phyloP scores from a whole-genome alignment of 2,329 filamentous ascomycete genomes.

The Lachnellula subtilissima region DNA sequence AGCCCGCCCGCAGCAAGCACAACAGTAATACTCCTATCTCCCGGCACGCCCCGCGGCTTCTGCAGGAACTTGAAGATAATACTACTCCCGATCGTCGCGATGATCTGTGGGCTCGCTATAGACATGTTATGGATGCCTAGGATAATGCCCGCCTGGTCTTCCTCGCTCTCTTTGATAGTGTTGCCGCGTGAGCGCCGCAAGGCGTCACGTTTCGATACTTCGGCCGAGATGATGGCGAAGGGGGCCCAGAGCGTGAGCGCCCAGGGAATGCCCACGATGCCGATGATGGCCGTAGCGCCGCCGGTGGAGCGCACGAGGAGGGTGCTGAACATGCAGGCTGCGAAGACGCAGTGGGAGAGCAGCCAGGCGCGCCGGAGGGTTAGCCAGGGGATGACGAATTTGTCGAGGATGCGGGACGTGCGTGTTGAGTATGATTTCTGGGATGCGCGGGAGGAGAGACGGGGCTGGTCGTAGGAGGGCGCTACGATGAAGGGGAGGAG shows the following conservation, averaged over 20 bases:
- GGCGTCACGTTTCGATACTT: conserved; percentile 79
- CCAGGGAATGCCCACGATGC: conserved; percentile 84
- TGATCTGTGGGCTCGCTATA: conserved; percentile 84
- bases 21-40: conserved; percentile 82
- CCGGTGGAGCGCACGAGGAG: conserved; percentile 69
- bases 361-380: conserved; percentile 89
- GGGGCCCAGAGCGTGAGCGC: conserved; percentile 91
- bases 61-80: conserved; percentile 81
- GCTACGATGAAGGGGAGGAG: conserved; percentile 81
- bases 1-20: conserved; percentile 80
- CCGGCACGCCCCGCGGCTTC: conserved; percentile 78
- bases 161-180: conserved; percentile 6
- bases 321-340: conserved; percentile 75
- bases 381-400: conserved; percentile 72
- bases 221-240: conserved; percentile 89
- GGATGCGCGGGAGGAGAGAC: conserved; percentile 20
- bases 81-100: conserved; percentile 80
- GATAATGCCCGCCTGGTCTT: conserved; percentile 57
- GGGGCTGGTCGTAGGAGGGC: conserved; percentile 59
- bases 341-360: conserved; percentile 77
- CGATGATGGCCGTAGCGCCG: conserved; percentile 72
- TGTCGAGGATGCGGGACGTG: conserved; percentile 43
- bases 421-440: conserved; percentile 27
- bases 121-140: conserved; percentile 95
- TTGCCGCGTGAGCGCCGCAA: conserved; percentile 45